Evolutionary conservation across 1,284 basidiomycete genomes (phyloP).

Genomic region (Taiwanofungus camphoratus): DNA sequence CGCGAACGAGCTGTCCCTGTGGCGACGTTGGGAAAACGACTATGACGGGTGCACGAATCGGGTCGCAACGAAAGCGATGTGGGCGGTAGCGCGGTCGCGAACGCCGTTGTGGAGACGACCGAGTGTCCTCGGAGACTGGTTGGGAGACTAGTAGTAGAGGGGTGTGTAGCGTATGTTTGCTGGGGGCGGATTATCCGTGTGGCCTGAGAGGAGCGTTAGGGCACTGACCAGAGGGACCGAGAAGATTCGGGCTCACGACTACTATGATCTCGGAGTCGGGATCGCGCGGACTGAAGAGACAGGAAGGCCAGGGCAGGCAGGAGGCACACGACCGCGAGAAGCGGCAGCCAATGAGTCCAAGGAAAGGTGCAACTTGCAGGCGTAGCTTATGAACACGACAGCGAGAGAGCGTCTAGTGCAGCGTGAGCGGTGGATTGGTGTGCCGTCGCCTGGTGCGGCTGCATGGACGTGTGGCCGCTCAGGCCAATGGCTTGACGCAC

Average conservation of each 20-base stretch:
- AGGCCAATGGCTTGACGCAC: conserved; percentile 36
- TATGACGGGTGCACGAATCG: conserved; percentile 3
- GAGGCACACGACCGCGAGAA: conserved; percentile 24
- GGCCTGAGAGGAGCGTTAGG: conserved; percentile 5
- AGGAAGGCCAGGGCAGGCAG: neutral
- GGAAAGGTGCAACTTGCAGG: conserved; percentile 8
- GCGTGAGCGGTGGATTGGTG: neutral
- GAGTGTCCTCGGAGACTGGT: conserved; percentile 10
- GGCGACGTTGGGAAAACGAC: conserved; percentile 12
- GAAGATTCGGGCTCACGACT: conserved; percentile 14
- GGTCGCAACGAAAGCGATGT: neutral
- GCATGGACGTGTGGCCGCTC: conserved; percentile 6
- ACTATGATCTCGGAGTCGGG: conserved; percentile 2
- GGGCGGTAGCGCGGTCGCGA: neutral
- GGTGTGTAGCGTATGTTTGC: conserved; percentile 4
- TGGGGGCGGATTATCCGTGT: conserved; percentile 2
- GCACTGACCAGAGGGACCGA: conserved; percentile 9
- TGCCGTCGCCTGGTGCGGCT: neutral
- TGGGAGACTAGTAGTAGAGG: conserved; percentile 3
- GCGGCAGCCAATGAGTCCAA: too few species aligned
- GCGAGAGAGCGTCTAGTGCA: conserved; percentile 12
- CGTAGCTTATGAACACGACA: conserved; percentile 18
- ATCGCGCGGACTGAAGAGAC: neutral
- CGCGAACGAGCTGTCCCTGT: conserved; percentile 15
- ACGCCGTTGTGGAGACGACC: too few species aligned